Evolutionary conservation across 2,329 filamentous ascomycete species (phyloP).

Genomic region (Triangularia setosa): DNA sequence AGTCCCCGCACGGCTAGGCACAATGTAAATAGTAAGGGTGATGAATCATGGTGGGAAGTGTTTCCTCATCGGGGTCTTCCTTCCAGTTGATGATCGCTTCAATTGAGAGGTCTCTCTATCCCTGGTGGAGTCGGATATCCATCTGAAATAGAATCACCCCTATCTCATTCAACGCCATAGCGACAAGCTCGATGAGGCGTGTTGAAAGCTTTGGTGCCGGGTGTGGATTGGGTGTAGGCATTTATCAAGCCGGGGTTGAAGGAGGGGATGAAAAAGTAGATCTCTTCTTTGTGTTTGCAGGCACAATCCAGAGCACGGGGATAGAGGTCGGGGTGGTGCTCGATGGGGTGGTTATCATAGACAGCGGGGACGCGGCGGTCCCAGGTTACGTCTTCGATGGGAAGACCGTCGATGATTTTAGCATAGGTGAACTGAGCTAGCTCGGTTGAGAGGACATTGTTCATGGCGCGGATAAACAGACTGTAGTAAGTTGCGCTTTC

Average conservation of each 20-base stretch:
- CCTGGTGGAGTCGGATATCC: neutral
- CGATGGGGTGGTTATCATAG: conserved; percentile 3
- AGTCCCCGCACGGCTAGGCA: neutral
- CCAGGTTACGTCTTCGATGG: conserved; percentile 6
- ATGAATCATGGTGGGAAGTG: neutral
- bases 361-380: neutral
- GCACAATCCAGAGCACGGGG: neutral
- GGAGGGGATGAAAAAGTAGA: neutral
- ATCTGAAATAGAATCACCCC: conserved; percentile 5
- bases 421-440: conserved; percentile 9
- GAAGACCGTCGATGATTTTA: conserved; percentile 12
- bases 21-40: conserved; percentile 7
- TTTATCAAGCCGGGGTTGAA: conserved; percentile 3
- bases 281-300: neutral
- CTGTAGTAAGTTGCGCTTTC: neutral
- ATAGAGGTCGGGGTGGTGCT: conserved; percentile 9
- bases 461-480: neutral
- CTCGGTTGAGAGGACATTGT: conserved; percentile 11
- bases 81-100: conserved; percentile 5
- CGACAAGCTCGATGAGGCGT: conserved; percentile 9
- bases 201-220: neutral
- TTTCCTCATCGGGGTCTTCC: neutral
- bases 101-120: conserved; percentile 1
- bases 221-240: neutral
- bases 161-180: conserved; percentile 8